A percentile compares a stretch with the other conserved stretches of the same genome.
Conservation (phyloP, 208 protist species). For the Trypanosoma boissoni region DNA sequence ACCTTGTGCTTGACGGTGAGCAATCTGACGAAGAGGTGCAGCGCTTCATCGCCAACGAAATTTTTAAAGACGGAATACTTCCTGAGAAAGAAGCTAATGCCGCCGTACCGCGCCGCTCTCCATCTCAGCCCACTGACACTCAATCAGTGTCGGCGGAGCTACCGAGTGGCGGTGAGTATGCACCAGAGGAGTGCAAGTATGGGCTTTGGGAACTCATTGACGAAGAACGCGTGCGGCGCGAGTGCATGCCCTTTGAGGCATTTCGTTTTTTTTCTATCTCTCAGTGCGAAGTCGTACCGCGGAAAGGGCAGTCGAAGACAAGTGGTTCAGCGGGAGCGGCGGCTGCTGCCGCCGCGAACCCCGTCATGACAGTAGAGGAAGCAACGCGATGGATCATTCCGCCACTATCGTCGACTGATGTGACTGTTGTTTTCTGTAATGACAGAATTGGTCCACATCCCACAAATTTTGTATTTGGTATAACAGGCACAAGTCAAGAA, state of each 20-base stretch:
- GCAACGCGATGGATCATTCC: conserved; percentile 84
- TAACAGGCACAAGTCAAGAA: conserved; percentile 71
- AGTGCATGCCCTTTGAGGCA: conserved; percentile 14
- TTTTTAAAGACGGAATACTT: background rate
- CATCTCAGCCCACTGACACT: no score
- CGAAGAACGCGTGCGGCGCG: conserved; percentile 12
- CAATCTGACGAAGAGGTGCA: conserved; percentile 6
- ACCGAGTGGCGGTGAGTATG: no score
- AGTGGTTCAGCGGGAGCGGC: no score
- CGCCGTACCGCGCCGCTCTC: no score
- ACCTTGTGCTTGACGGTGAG: conserved; percentile 18
- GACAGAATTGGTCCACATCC: conserved; percentile 37
- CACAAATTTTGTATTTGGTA: conserved; percentile 65
- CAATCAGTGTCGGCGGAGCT: no score
- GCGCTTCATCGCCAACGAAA: background rate
- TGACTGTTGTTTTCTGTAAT: conserved; percentile 85
- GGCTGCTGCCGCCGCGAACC: conserved; percentile 21
- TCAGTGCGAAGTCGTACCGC: conserved; percentile 49
- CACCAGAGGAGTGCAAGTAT: conserved; percentile 2
- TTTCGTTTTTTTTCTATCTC: conserved; percentile 80
- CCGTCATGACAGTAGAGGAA: conserved; percentile 49
- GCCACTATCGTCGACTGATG: conserved; percentile 46
- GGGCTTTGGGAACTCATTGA: conserved; percentile 38
- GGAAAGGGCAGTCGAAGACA: no score
- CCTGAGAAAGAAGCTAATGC: no score